phyloP scores from a whole-genome alignment of 768 basidiomycete species.

The Lanmaoa pseudosensibilis region DNA sequence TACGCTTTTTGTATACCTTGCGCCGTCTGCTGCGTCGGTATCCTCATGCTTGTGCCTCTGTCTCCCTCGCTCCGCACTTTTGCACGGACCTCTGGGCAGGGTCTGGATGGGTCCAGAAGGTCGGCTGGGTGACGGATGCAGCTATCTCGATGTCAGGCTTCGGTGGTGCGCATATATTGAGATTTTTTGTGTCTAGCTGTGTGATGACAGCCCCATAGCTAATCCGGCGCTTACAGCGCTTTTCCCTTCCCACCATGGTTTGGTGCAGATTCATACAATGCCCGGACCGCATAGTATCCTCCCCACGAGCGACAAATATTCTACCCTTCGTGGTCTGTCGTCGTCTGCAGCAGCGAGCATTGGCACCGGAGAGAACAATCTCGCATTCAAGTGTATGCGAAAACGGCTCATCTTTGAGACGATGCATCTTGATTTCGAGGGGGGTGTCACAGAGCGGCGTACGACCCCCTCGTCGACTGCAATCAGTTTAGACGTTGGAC shows the following conservation, averaged over 20 bases:
- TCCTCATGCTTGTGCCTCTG: constrained; percentile 62
- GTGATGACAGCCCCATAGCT: constrained; percentile 42
- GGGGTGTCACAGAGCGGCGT: constrained; percentile 77
- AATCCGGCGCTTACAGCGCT: constrained; percentile 71
- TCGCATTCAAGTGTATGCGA: constrained; percentile 90
- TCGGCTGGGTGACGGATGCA: constrained; percentile 79
- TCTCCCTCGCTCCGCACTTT: constrained; percentile 65
- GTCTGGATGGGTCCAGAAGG: constrained; percentile 69
- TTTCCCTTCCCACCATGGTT: constrained; percentile 86
- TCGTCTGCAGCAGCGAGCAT: constrained; percentile 49
- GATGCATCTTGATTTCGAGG: constrained; percentile 82
- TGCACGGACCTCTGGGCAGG: constrained; percentile 61
- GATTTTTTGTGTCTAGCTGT: not conserved
- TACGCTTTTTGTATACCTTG: constrained; percentile 71
- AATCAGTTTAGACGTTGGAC: constrained; percentile 18
- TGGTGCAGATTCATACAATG: constrained; percentile 73
- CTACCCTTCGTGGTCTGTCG: constrained; percentile 77
- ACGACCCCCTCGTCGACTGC: constrained; percentile 49
- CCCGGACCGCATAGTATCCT: constrained; percentile 74
- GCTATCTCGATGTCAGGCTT: constrained; percentile 76
- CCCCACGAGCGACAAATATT: constrained; percentile 80
- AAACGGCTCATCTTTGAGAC: constrained; percentile 90
- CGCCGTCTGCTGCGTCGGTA: constrained; percentile 57
- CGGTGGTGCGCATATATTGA: constrained; percentile 53
- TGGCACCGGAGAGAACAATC: constrained; percentile 91